Conservation (phyloP, 441 rosid species). For the Breynia disticha region DNA sequence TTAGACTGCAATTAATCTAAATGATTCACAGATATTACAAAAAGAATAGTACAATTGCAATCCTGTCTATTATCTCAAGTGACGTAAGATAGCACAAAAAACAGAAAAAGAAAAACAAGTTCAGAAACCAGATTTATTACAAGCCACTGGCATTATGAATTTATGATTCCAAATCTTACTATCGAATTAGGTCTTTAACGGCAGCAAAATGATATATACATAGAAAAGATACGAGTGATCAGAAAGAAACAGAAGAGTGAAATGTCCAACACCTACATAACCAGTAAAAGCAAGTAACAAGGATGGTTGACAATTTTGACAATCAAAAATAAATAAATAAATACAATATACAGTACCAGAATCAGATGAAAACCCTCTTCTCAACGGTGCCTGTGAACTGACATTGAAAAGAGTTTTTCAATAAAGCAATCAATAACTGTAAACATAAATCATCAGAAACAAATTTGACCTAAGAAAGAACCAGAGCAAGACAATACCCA, state of each 20-base stretch:
- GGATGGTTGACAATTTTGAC: not conserved
- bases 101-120: too few relatives aligned
- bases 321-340: not conserved
- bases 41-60: not conserved
- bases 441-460: not conserved
- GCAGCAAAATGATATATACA: too few relatives aligned
- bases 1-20: too few relatives aligned
- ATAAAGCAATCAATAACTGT: not conserved
- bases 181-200: too few relatives aligned
- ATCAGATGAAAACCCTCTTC: slow-evolving; percentile 68
- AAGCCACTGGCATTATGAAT: too few relatives aligned
- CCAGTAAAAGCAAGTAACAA: not conserved
- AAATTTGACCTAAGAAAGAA: slow-evolving; percentile 1
- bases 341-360: slow-evolving; percentile 37
- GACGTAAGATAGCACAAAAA: too few relatives aligned
- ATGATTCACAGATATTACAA: not conserved
- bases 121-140: too few relatives aligned
- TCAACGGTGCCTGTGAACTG: slow-evolving; percentile 44
- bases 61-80: not conserved
- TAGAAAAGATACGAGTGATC: not conserved
- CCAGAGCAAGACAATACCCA: slow-evolving; percentile 24
- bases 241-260: not conserved
- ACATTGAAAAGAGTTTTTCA: slow-evolving; percentile 10
- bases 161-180: too few relatives aligned
- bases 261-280: not conserved